Percentiles rank a stretch among this genome's conserved stretches.
Evolutionary conservation across 768 basidiomycete genomes (phyloP).

Genomic region (Trametes punicea): DNA sequence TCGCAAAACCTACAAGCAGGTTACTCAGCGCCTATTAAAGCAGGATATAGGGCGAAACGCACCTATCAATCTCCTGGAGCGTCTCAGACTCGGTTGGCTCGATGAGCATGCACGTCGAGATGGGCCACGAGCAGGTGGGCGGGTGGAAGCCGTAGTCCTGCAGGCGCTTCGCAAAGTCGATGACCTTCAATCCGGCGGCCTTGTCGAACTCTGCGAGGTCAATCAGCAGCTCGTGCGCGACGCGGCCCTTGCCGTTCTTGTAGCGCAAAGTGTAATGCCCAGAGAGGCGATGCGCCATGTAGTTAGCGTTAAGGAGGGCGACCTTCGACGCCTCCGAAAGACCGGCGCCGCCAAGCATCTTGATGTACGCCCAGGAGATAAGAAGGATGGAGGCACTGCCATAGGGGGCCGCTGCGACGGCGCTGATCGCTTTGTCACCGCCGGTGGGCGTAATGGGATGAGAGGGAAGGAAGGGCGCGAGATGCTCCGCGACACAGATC

Average conservation of each 20-base stretch:
- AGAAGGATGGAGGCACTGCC: slow-evolving; percentile 93
- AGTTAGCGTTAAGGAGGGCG: slow-evolving; percentile 94
- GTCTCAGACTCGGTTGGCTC: slow-evolving; percentile 98
- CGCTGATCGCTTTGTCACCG: slow-evolving; percentile 71
- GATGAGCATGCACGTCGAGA: slow-evolving; percentile 94
- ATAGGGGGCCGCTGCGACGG: slow-evolving; percentile 89
- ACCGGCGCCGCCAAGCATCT: slow-evolving; percentile 97
- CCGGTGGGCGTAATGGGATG: slow-evolving; percentile 74
- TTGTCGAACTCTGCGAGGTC: slow-evolving; percentile 96
- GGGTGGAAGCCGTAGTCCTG: slow-evolving; percentile 96
- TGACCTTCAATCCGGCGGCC: slow-evolving; percentile 83
- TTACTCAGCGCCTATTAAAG: neutral
- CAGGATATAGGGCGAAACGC: slow-evolving; percentile 10
- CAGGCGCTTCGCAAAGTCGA: slow-evolving; percentile 94
- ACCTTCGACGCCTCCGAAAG: slow-evolving; percentile 81
- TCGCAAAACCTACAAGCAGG: slow-evolving; percentile 78
- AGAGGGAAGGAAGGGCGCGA: slow-evolving; percentile 90
- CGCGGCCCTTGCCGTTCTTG: slow-evolving; percentile 86
- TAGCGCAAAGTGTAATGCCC: slow-evolving; percentile 84
- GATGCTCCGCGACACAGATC: slow-evolving; percentile 91
- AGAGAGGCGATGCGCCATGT: slow-evolving; percentile 87
- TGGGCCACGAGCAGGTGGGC: slow-evolving; percentile 98
- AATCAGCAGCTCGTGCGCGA: slow-evolving; percentile 94
- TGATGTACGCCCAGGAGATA: slow-evolving; percentile 99
- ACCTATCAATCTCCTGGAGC: slow-evolving; percentile 89